Base-by-base conservation (phyloP, 768 basidiomycete genomes). In the Boletus huronensis region DNA sequence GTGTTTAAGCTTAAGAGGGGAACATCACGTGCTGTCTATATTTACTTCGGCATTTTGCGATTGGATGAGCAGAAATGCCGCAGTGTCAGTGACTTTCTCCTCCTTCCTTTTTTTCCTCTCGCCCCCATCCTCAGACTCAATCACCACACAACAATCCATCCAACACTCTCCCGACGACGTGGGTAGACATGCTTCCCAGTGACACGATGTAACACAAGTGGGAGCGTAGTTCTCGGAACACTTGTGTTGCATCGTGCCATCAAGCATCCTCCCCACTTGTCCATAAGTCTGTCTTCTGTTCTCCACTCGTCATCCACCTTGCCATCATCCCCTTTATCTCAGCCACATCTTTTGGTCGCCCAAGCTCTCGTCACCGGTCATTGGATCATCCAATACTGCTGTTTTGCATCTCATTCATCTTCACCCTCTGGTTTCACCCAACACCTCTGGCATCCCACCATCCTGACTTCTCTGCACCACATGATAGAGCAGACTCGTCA, bases 211-310 rank as follows among this genome's bases (percentile, higher is more conserved):
- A 57, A 49, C 58, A 69, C 69, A 64, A 68, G 71, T 67, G 75
- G 71, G 76, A 78, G 78, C 76, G 78, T 63, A 68, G 76, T 77
- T 55, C 78, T 79, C 74, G 66, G 53, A 71, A 76, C 73, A 67
- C 73, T 70, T 70, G 73, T 69, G 35, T 49, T 60, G 52, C 46
- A 19, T 48, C 54, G 61, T 68, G 60, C 50, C 58, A n/a, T 44
- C 25, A 21, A 23, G 36, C 35, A 35, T 40, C 26, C 11, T 42
- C 21, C 7, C 17, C 43, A 6, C 10, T 29, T n/a, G 17, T 25
- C 17, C 39, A 21, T 23, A 5, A 38, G 9, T 21, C 19, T 23
- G 40, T 13, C n/a, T 3, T 32, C 17, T 25, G n/a, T 40, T 31
- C 38, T 29, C 16, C 8, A 25, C 14, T 21, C 9, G 17, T n/a